Base-by-base conservation (phyloP, 2,329 filamentous ascomycete genomes). In the Calonectria pseudoreteaudii region DNA sequence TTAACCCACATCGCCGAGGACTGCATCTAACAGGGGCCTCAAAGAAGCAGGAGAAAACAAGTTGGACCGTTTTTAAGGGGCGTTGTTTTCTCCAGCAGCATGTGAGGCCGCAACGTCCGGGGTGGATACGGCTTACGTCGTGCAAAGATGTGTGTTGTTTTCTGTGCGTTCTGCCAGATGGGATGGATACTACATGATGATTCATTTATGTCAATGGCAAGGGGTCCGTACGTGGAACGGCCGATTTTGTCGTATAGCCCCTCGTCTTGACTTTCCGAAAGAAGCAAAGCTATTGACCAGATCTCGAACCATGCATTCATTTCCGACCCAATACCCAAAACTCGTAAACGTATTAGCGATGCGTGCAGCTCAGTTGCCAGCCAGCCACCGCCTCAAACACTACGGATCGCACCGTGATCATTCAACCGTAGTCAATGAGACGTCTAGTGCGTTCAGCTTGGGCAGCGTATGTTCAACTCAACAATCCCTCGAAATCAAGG, bases 1-100 rank as follows among this genome's bases (percentile, higher is more conserved):
- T 66, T 58, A 62, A 53, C 66, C 71, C 66, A 73, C 71, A 70
- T 50, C 31, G 34, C 71, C 60, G 52, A 60, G 66, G 60, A 50
- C 66, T 62, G 66, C 71, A 28, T 44, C 41, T 28, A 70, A 36
- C 60, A 66, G 50, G 44, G 58, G 20, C 34, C 67, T 53, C 50
- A 74, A 74, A 71, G 74, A 68, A 66, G 65, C 50, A 67, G 74
- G 70, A 71, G 71, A 68, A 11, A 70, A 70, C n/a, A 31, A 20
- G 26, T 20, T 38, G 14, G n/a, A 60, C 34, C 36, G 26, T 10
- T 47, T 44, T 47, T 30, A 31, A 20, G 41, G 41, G 41, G 41
- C 23, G 28, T 23, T 60, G 18, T 36, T 66, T 53, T 34, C 20
- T 66, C 14, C 16, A 23, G 34, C 47, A 20, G 13, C 8, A 44